Conservation (phyloP, 208 protist genomes). For the Trypanosoma congolense region DNA sequence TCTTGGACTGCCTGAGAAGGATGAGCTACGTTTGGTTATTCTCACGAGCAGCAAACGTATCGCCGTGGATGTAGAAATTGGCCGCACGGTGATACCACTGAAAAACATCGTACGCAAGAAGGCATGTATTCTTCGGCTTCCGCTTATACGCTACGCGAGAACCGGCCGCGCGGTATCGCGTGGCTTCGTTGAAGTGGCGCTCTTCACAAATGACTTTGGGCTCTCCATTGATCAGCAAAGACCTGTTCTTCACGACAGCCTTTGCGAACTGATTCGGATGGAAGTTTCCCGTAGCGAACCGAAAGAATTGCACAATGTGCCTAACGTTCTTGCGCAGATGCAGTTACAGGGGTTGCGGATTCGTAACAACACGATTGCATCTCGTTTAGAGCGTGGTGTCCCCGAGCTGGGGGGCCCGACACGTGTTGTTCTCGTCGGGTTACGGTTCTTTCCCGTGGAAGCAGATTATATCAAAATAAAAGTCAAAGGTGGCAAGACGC, state of each 20-base stretch:
- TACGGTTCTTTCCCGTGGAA: constrained; percentile 11
- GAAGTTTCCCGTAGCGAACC: constrained; percentile 1
- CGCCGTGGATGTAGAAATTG: constrained; percentile 32
- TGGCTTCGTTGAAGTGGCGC: constrained; percentile 42
- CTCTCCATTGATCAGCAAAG: constrained; percentile 2
- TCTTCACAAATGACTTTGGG: constrained; percentile 48
- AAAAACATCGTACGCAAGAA: constrained; percentile 22
- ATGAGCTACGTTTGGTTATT: constrained; percentile 60
- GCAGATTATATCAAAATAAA: constrained; percentile 19
- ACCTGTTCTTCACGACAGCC: neutral
- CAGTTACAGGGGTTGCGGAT: constrained; percentile 10
- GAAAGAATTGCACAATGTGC: constrained; percentile 11
- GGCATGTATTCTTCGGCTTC: constrained; percentile 36
- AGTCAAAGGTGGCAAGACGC: constrained; percentile 7
- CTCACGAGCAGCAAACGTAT: constrained; percentile 23
- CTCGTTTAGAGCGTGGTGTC: neutral
- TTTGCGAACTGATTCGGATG: constrained; percentile 1
- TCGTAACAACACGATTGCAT: neutral
- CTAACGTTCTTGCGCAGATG: neutral
- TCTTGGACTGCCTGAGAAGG: constrained; percentile 60
- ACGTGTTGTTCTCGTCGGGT: constrained; percentile 5
- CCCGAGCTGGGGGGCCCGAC: neutral
- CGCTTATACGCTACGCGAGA: constrained; percentile 38
- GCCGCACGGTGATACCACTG: constrained; percentile 49
- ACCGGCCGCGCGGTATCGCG: constrained; percentile 33